Conservation (phyloP, 768 basidiomycete species). For the Cubamyces sp. region DNA sequence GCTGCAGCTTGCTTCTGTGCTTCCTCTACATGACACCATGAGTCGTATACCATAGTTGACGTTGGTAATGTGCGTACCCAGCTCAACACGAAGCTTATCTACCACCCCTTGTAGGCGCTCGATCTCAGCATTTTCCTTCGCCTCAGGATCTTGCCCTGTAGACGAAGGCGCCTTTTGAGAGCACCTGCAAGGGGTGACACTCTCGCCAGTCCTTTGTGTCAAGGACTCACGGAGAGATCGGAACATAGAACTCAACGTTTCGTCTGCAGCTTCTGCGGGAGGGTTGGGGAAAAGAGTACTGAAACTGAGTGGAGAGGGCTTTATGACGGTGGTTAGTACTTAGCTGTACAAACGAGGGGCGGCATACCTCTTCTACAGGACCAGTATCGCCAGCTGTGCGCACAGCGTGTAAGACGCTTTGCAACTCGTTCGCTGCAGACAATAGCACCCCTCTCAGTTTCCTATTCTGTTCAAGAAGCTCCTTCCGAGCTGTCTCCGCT, state of each 20-base stretch:
- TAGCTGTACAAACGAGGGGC: constrained; percentile 27
- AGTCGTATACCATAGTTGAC: neutral
- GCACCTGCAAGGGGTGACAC: constrained; percentile 10
- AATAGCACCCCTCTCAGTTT: constrained; percentile 63
- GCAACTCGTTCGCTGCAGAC: constrained; percentile 66
- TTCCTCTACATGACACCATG: constrained; percentile 40
- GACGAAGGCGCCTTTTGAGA: constrained; percentile 14
- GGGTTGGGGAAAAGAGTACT: constrained; percentile 34
- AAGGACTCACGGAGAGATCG: constrained; percentile 32
- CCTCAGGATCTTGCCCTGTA: neutral
- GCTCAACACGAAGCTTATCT: constrained; percentile 53
- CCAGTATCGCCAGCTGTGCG: constrained; percentile 42
- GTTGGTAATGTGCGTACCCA: constrained; percentile 47
- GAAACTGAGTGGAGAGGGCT: constrained; percentile 33
- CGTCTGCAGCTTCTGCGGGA: constrained; percentile 31
- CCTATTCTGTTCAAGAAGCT: constrained; percentile 67
- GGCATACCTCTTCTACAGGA: constrained; percentile 52
- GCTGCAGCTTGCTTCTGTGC: constrained; percentile 48
- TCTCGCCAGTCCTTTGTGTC: constrained; percentile 6
- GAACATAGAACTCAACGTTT: constrained; percentile 33
- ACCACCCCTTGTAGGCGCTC: constrained; percentile 55
- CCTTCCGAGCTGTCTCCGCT: constrained; percentile 66
- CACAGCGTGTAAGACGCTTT: constrained; percentile 54
- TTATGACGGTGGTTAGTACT: constrained; percentile 36
- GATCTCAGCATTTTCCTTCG: constrained; percentile 40